phyloP scores from a whole-genome alignment of 2,329 filamentous ascomycete species.

The Chaetomium sp. region DNA sequence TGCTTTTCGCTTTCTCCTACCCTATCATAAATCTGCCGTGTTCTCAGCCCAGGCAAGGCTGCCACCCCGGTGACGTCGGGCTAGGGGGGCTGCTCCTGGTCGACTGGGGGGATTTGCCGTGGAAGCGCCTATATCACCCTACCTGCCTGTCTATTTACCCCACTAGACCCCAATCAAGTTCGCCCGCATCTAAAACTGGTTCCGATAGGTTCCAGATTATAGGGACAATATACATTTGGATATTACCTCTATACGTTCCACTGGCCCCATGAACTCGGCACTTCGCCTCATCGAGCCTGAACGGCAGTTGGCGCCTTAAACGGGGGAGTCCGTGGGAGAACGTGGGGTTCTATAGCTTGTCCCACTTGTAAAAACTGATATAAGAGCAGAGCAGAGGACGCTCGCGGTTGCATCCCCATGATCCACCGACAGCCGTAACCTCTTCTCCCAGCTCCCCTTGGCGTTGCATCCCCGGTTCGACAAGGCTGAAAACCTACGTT shows the following conservation, averaged over 20 bases:
- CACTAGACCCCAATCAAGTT: conserved; percentile 16
- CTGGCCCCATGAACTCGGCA: conserved; percentile 24
- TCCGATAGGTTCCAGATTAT: conserved; percentile 20
- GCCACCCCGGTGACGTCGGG: conserved; percentile 23
- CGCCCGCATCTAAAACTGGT: background rate
- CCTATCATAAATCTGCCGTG: conserved; percentile 30
- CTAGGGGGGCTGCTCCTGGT: conserved; percentile 1
- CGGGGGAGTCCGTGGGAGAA: background rate
- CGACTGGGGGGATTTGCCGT: conserved; percentile 22
- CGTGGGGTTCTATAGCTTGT: background rate
- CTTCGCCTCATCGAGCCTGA: conserved; percentile 3
- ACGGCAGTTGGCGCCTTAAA: conserved; percentile 23
- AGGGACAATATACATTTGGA: conserved; percentile 23
- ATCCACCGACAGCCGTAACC: background rate
- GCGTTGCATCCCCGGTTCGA: conserved; percentile 1
- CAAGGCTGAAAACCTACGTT: background rate
- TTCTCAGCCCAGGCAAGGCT: conserved; percentile 15
- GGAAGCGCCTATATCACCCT: conserved; percentile 18
- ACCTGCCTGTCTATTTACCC: conserved; percentile 26
- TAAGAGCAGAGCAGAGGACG: conserved; percentile 12
- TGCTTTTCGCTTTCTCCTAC: conserved; percentile 9
- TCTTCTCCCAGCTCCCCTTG: background rate
- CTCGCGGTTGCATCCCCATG: background rate
- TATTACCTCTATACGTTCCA: conserved; percentile 22
- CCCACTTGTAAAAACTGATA: background rate